phyloP scores from a whole-genome alignment of 139 green algal species.

The Coelastrella sp. region DNA sequence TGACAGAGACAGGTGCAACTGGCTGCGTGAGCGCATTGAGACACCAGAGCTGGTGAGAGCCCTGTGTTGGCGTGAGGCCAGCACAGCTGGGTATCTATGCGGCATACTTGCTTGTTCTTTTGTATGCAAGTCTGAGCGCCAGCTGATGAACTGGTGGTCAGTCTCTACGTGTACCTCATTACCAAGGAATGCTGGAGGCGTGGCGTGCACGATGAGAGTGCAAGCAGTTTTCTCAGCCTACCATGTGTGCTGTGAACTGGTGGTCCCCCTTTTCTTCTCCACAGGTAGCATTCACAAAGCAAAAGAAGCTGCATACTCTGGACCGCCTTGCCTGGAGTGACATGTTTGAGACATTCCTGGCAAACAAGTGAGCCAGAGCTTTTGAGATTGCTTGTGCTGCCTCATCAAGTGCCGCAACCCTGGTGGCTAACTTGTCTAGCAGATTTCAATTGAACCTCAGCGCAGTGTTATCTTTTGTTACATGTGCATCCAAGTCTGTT shows the following conservation, averaged over 20 bases:
- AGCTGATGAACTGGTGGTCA: too few species aligned
- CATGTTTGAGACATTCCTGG: constrained; percentile 97
- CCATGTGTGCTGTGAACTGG: too few species aligned
- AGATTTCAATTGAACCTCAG: too few species aligned
- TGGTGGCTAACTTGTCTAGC: neutral
- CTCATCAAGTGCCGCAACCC: neutral
- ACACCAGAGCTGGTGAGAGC: constrained; percentile 63
- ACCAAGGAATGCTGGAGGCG: too few species aligned
- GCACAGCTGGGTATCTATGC: neutral
- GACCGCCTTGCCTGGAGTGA: constrained; percentile 95
- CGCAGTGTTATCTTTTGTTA: too few species aligned
- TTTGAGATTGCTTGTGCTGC: neutral
- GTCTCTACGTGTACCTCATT: too few species aligned
- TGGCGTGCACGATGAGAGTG: too few species aligned
- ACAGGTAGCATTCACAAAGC: constrained; percentile 61
- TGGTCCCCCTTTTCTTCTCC: too few species aligned
- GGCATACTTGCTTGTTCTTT: too few species aligned
- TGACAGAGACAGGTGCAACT: constrained; percentile 95
- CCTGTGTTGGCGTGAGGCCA: neutral
- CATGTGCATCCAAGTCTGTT: too few species aligned
- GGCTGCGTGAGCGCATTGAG: constrained; percentile 92
- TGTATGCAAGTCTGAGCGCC: too few species aligned
- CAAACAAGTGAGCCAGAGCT: constrained; percentile 94
- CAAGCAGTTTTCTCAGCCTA: too few species aligned
- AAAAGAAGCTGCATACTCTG: constrained; percentile 89